Base-by-base conservation (phyloP, 2,329 filamentous ascomycete species). In the Arthrobotrys pseudoclavata region DNA sequence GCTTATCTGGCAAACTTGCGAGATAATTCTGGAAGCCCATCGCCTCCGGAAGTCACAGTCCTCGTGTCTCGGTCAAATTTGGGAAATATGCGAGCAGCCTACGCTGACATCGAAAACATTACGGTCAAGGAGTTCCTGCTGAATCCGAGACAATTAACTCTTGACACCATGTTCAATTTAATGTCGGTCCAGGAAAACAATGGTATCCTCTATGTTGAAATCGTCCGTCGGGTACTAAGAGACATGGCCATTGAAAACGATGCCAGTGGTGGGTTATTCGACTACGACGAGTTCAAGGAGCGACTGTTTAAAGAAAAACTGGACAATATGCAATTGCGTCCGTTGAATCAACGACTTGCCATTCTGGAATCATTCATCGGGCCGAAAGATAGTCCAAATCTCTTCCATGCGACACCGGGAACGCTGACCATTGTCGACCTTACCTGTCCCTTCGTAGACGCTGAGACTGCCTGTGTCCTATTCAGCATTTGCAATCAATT, bases 401-500 rank as follows among this genome's bases (percentile, higher is more conserved):
- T 66, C 47, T 77, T 79, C 40, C 69, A 70, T 34, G 53, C 47
- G 3, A 67, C 85, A 61, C 83, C 86, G 0, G 88, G 88, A 0
- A 84, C 85, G 10, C 83, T 92, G 0, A 91, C 88, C 0, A 91
- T 92, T 57, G 84, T 94, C 4, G 92, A 96, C 80, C 84, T 96
- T 0, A 92, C 89, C 0, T 92, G 91, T 81, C 90, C 91, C 0
- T 93, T 91, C 79, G 85, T 94, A 4, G 90, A 90, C 0, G 83
- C 88, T 0, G 87, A 89, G 24, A 89, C 87, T 42, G 91, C 91
- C 0, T 95, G 92, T 81, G 86, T 88, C 0, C 84, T 95, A 0
- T 95, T 95, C 83, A 89, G 91, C 66, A 90, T 94, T 45, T 91
- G 89, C 22, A 84, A 95, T 0, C 86, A 86, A 1, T 83, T 92